Conservation (phyloP, 805 yeast species). For the Schwanniomyces yamadae region DNA sequence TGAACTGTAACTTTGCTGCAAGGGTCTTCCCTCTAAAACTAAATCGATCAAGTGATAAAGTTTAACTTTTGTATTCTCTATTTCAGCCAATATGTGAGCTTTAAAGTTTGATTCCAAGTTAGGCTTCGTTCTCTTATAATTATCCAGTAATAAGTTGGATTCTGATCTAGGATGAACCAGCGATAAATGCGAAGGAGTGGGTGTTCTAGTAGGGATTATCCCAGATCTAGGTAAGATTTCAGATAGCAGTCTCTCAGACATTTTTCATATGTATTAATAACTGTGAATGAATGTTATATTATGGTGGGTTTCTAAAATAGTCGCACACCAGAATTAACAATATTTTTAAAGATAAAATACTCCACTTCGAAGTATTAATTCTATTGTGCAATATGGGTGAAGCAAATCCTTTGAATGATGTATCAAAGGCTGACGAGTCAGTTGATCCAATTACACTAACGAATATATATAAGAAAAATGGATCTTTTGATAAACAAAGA, state of each 20-base stretch:
- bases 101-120: slow-evolving; percentile 7
- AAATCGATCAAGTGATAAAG: slow-evolving; percentile 16
- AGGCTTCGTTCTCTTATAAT: slow-evolving; percentile 19
- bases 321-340: no score
- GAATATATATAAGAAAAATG: slow-evolving; percentile 46
- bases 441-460: slow-evolving; percentile 40
- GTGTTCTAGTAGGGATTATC: neutral
- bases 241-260: no score
- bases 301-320: no score
- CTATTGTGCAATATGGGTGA: neutral
- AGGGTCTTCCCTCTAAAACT: slow-evolving; percentile 15
- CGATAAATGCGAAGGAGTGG: slow-evolving; percentile 15
- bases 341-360: no score
- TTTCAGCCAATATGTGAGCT: slow-evolving; percentile 1
- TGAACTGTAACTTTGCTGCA: slow-evolving; percentile 20
- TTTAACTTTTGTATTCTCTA: slow-evolving; percentile 10
- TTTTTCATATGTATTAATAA: no score
- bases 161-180: slow-evolving; percentile 11
- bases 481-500: slow-evolving; percentile 48
- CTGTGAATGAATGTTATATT: no score
- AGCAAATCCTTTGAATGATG: neutral
- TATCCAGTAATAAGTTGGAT: slow-evolving; percentile 3
- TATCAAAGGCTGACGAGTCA: slow-evolving; percentile 3
- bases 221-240: slow-evolving; percentile 13
- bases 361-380: no score